Base-by-base conservation (phyloP, 164 flowering plant species). In the Umbellularia californica region DNA sequence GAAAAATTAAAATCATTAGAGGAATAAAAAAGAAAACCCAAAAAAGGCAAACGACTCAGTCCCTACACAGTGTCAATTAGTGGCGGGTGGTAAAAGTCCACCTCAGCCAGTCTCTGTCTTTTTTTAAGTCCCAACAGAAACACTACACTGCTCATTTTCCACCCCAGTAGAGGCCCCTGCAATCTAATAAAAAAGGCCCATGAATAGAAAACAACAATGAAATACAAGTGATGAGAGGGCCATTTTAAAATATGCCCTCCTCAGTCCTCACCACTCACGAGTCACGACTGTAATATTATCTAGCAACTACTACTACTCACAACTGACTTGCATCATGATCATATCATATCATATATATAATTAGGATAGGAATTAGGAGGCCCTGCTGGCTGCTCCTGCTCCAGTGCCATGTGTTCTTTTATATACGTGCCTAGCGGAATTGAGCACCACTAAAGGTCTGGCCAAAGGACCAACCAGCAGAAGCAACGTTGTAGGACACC, bases 391-490 rank as follows among this genome's bases (percentile, higher is more conserved):
- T 0, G 35, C 35, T 30, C 35, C 35, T 30, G 47, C 47, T 41
- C 47, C 47, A 7, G 47, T 41, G 47, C 47, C 47, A 41, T 41
- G 47, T 1, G 47, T 9, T 41, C 47, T 41, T 41, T 41, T 9
- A 30, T 3, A 5, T 41, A 41, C 9, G 10, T 41, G 47, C 10
- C 47, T 41, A 41, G 47, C 11, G 47, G 84, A 92, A 90, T 33
- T 92, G 93, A 5, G 65, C 75, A 15, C 95, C 97, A 64, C 73
- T 81, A 69, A 78, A 92, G 78, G 97, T 92, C 77, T 90, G 93
- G 13, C 97, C 97, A 63, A 88, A 92, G 75, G 90, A 85, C 97
- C 97, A 92, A 66, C 80, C 78, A 6, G 84, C 72, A 62, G 95
- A 88, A 4, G 83, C 90, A 68, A 81, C 92, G 72, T 90, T 84